Base-by-base conservation (phyloP, 306 rosid species). In the Fragaria vesca region DNA sequence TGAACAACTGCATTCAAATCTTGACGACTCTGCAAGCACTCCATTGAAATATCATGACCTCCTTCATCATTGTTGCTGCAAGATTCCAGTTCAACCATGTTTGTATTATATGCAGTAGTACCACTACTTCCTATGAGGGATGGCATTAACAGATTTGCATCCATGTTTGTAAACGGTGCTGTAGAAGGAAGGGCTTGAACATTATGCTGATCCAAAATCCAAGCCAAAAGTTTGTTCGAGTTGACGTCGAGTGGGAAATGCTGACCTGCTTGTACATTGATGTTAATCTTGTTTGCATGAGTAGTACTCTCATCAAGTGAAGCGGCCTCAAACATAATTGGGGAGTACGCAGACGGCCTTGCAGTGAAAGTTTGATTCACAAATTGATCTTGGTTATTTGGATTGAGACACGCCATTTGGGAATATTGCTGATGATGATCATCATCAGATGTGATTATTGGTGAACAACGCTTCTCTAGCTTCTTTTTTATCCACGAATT, bases 401-500 rank as follows among this genome's bases (percentile, higher is more conserved):
- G 68, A 73, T 87, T 34, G 79, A 68, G 57, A 7, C 77, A 88
- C 77, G 79, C 80, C 73, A 71, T 76, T 66, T 80, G 88, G 18
- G 82, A 36, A 69, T 62, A 30, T 15, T 80, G 79, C 5, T 69
- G 73, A 7, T 45, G 40, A 15, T 45, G 42, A 69, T 78, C 84
- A 69, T 78, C 84, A 42, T 61, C 77, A 46, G 87, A n/a, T 16
- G 80, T 5, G 50, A 63, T 63, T 3, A 43, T 21, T 10, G 82
- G 18, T 16, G 89, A 79, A 81, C 84, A 8, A 20, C 76, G 36
- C 63, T 87, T 92, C 51, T 68, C 73, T 76, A 86, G 60, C 0
- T 88, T 92, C 85, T 90, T 92, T 66, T 88, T 92, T 74, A 92
- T 92, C 95, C 97, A 88, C 18, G 97, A 92, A 51, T 90, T 92